Evolutionary conservation across 768 basidiomycete species (phyloP).

Genomic region (Tulasnella sp.): DNA sequence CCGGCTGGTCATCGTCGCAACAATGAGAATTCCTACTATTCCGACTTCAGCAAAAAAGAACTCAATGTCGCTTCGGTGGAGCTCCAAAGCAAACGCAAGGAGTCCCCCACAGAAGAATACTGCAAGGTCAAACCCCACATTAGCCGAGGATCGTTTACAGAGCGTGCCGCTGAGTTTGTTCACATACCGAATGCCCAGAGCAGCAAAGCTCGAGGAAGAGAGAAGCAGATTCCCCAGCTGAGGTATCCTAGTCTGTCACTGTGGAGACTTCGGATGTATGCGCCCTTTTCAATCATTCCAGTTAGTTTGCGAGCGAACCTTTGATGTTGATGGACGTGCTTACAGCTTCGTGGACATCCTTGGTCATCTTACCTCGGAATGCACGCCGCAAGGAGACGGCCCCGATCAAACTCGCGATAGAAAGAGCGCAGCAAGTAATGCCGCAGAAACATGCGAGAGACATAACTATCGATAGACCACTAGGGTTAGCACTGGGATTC

Average conservation of each 20-base stretch:
- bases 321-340: background rate
- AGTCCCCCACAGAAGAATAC: constrained; percentile 4
- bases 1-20: background rate
- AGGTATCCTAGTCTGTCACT: background rate
- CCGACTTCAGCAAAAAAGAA: background rate
- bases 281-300: background rate
- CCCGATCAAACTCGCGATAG: background rate
- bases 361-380: background rate
- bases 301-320: background rate
- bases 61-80: background rate
- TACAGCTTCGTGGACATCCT: background rate
- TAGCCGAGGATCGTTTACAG: background rate
- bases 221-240: background rate
- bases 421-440: background rate
- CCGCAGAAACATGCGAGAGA: background rate
- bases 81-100: background rate
- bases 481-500: background rate
- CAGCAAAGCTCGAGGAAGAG: background rate
- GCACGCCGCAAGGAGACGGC: constrained; percentile 3
- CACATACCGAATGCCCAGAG: constrained; percentile 12
- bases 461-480: background rate
- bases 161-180: background rate
- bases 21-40: background rate
- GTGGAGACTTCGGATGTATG: background rate
- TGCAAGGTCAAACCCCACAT: background rate